Evolutionary conservation across 2,329 filamentous ascomycete genomes (phyloP).

Genomic region (Mycosphaerella sp.): DNA sequence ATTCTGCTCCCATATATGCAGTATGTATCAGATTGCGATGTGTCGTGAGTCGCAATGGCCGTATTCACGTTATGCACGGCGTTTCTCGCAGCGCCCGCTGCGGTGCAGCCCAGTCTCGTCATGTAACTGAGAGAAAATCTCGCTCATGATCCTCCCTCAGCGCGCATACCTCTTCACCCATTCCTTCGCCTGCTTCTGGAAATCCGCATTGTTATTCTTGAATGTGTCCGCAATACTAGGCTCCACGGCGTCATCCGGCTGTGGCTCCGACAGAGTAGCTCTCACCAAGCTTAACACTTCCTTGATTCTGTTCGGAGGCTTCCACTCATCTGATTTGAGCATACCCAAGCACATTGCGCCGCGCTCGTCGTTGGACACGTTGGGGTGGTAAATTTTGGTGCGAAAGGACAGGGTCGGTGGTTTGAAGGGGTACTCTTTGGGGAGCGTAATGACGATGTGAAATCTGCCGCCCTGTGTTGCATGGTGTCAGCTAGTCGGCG

Average conservation of each 20-base stretch:
- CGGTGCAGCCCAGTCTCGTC: no score
- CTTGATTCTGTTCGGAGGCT: constrained; percentile 71
- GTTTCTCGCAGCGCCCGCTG: no score
- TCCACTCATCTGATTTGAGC: constrained; percentile 84
- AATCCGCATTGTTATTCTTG: constrained; percentile 59
- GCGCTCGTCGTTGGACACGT: constrained; percentile 79
- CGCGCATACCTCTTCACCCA: constrained; percentile 69
- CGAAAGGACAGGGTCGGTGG: constrained; percentile 71
- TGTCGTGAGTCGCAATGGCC: no score
- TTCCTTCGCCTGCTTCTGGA: constrained; percentile 66
- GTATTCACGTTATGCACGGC: no score
- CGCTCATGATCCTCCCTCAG: not conserved
- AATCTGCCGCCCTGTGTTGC: constrained; percentile 60
- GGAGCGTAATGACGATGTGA: constrained; percentile 65
- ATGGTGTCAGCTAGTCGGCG: not conserved
- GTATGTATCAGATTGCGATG: no score
- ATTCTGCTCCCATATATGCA: no score
- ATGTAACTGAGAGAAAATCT: no score
- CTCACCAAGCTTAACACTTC: constrained; percentile 72
- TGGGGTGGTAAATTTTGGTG: constrained; percentile 94
- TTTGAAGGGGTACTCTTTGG: constrained; percentile 84
- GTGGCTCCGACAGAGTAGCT: constrained; percentile 69
- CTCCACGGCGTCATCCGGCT: constrained; percentile 86
- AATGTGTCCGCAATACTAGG: constrained; percentile 79
- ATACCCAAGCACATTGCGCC: constrained; percentile 81